Base-by-base conservation (phyloP, 768 basidiomycete species). In the Calocybe gangraenosa region DNA sequence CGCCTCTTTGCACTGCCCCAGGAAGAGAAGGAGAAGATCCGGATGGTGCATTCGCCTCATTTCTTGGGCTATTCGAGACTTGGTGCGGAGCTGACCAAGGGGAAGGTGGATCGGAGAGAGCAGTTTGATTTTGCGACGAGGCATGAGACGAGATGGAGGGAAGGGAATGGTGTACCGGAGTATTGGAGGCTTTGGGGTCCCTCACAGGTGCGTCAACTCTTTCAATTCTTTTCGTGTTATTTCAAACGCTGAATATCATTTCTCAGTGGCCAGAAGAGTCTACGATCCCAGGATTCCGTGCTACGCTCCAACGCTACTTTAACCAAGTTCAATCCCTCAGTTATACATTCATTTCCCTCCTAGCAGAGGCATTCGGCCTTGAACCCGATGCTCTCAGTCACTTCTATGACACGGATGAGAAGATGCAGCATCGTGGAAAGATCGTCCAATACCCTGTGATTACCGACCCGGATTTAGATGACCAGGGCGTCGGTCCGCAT, bases 401-500 rank as follows among this genome's bases (percentile, higher is more conserved):
- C 21, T 90, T 90, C 58, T 87, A 79, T 54, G 84, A 84, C 42
- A 51, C 62, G 0, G 71, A 69, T 1, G 74, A 78, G 40, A 55
- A 75, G 19, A 82, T 85, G 78, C 85, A 87, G 54, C 87, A 91
- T 57, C 80, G 87, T 1, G 71, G 71, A 17, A 91, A 90, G 73
- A 68, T 92, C 40, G 82, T 91, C 15, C 79, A 84, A 56, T 92
- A 92, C 55, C 88, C 89, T 7, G 68, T 77, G 7, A 71, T 77
- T 22, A 34, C 46, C 3, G 73, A 75, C 11, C 60, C 53, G 35
- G 59, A 69, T 38, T 51, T 58, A 15, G 59, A 61, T 31, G 71
- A 76, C 44, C 89, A 92, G 61, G 89, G 90, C 11, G 89, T 92
- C 7, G 90, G 89, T 0, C 86, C 90, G 10, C 89, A 91, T 62